phyloP scores from a whole-genome alignment of 352 stramenopile genomes.

The Globisporangium nagaii region DNA sequence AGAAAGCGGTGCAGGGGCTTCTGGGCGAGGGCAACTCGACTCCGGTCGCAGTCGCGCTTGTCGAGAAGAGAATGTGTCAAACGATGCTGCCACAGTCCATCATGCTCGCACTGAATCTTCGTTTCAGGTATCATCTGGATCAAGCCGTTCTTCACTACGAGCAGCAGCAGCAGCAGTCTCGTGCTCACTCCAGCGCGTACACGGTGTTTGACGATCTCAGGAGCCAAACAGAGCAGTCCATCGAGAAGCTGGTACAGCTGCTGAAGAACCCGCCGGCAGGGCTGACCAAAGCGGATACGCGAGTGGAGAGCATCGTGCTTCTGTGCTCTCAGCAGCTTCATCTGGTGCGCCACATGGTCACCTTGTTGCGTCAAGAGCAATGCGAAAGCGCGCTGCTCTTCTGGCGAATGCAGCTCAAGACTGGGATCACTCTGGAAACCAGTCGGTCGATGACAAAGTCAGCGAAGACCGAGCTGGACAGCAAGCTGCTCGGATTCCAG shows the following conservation, averaged over 20 bases:
- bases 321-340: constrained; percentile 18
- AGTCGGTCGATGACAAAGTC: neutral
- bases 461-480: neutral
- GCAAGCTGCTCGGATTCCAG: neutral
- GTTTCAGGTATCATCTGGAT: constrained; percentile 11
- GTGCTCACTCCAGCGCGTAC: neutral
- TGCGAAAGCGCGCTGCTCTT: constrained; percentile 27
- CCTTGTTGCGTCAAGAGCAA: constrained; percentile 9
- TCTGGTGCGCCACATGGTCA: constrained; percentile 9
- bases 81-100: constrained; percentile 8
- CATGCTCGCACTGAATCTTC: constrained; percentile 3
- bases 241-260: neutral
- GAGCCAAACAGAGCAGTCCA: neutral
- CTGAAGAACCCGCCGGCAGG: neutral
- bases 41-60: neutral
- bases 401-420: constrained; percentile 38
- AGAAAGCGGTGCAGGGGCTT: constrained; percentile 19
- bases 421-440: constrained; percentile 6
- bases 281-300: neutral
- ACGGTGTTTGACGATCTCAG: constrained; percentile 3
- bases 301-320: constrained; percentile 27
- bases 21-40: constrained; percentile 2
- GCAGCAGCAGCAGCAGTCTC: neutral
- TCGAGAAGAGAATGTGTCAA: constrained; percentile 1
- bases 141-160: neutral